These are phyloP conservation scores for Aureobasidium mangrovei DNA, from an alignment of 2,329 filamentous ascomycete genomes.

Conservation along the genomic window DNA sequence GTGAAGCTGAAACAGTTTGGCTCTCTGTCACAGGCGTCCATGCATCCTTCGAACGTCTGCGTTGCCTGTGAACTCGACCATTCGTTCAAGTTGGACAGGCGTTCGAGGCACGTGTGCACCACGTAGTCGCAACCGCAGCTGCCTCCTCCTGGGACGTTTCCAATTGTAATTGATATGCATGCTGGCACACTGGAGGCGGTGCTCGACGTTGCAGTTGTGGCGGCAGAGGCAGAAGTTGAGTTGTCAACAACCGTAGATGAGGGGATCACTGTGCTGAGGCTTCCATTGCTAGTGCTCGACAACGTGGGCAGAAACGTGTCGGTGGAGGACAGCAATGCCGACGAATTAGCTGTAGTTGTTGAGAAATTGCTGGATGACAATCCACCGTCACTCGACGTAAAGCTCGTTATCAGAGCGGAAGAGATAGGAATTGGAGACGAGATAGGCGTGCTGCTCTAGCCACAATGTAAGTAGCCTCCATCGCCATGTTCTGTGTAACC, in stretches of 20 bases:
- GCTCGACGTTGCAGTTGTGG: neutral
- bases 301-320: neutral
- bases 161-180: neutral
- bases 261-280: neutral
- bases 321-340: neutral
- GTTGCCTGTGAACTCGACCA: conserved; percentile 1
- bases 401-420: neutral
- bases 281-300: neutral
- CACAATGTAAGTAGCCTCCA: neutral
- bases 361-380: neutral
- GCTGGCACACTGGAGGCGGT: neutral
- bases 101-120: conserved; percentile 1
- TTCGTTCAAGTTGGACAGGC: conserved; percentile 1
- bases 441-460: neutral
- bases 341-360: neutral
- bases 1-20: conserved; percentile 5
- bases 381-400: neutral
- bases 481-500: neutral
- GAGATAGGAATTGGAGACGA: neutral
- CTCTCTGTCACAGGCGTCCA: neutral
- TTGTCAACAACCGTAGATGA: neutral
- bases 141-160: neutral
- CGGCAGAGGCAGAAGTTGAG: neutral
- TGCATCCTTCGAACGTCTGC: neutral
- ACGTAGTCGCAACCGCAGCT: neutral